Conservation (phyloP, 768 basidiomycete species). For the Chlorophyllum brunneum region DNA sequence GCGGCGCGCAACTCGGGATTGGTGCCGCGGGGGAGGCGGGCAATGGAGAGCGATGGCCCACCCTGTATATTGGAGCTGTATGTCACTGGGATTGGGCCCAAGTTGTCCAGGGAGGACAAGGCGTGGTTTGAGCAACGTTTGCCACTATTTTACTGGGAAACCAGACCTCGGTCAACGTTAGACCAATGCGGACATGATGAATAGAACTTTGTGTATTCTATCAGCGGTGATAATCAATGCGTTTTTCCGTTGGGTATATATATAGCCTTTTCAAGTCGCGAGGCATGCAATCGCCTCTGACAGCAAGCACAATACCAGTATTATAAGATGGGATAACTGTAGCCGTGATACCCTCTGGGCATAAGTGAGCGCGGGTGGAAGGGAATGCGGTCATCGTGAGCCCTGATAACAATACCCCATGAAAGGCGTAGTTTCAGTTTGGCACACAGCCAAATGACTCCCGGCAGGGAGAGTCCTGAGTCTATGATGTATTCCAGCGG, state of each 20-base stretch:
- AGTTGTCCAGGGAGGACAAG: conserved; percentile 11
- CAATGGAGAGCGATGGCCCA: conserved; percentile 8
- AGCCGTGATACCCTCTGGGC: neutral
- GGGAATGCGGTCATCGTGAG: neutral
- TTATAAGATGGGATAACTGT: neutral
- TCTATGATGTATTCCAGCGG: conserved; percentile 44
- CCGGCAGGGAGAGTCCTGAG: conserved; percentile 33
- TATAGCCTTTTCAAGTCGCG: too few relatives aligned
- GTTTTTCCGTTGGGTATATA: too few relatives aligned
- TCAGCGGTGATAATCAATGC: too few relatives aligned
- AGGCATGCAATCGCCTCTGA: too few relatives aligned
- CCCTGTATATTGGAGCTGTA: conserved; percentile 14
- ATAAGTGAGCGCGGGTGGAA: neutral
- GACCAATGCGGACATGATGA: too few relatives aligned
- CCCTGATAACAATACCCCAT: conserved; percentile 2
- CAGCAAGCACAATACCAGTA: too few relatives aligned
- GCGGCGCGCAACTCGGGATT: conserved; percentile 15
- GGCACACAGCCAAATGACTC: conserved; percentile 7
- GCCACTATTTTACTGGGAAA: conserved; percentile 14
- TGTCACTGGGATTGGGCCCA: conserved; percentile 15
- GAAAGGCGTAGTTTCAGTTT: neutral
- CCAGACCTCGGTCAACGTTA: too few relatives aligned
- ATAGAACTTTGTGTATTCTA: too few relatives aligned
- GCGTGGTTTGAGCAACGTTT: conserved; percentile 14
- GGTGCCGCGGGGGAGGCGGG: conserved; percentile 1